A percentile compares a stretch with the other conserved stretches of the same genome.
Evolutionary conservation across 352 stramenopile genomes (phyloP).

Genomic region (Phytophthora sp.): DNA sequence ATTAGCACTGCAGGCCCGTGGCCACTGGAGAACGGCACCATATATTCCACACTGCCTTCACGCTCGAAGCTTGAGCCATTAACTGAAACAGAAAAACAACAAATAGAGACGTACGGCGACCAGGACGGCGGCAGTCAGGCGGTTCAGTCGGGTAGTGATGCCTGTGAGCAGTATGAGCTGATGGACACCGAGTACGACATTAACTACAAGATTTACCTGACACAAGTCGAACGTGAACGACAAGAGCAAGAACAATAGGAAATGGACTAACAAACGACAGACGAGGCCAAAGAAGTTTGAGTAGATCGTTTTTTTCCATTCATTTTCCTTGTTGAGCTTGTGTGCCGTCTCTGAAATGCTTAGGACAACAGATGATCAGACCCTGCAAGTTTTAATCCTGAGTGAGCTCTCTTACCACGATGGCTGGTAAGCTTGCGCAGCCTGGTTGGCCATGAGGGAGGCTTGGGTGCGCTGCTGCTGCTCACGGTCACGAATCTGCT

Average conservation of each 20-base stretch:
- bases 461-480: slow-evolving; percentile 70
- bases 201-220: slow-evolving; percentile 80
- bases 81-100: slow-evolving; percentile 20
- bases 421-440: slow-evolving; percentile 48
- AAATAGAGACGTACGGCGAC: slow-evolving; percentile 1
- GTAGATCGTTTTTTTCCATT: slow-evolving; percentile 9
- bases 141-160: too few species aligned
- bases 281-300: slow-evolving; percentile 14
- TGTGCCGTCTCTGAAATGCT: slow-evolving; percentile 13
- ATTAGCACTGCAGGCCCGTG: slow-evolving; percentile 15
- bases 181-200: slow-evolving; percentile 70
- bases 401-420: slow-evolving; percentile 32
- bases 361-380: slow-evolving; percentile 16
- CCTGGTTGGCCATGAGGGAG: slow-evolving; percentile 72
- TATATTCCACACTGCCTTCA: slow-evolving; percentile 30
- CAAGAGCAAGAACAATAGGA: slow-evolving; percentile 19
- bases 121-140: too few species aligned
- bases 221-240: slow-evolving; percentile 47
- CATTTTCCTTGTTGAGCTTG: slow-evolving; percentile 10
- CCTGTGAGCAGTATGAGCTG: slow-evolving; percentile 18
- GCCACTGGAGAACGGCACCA: slow-evolving; percentile 14
- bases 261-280: slow-evolving; percentile 2
- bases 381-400: not conserved
- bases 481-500: slow-evolving; percentile 59
- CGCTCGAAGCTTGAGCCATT: slow-evolving; percentile 22